phyloP scores from a whole-genome alignment of 2,329 filamentous ascomycete species.

The Talaromyces sp. region DNA sequence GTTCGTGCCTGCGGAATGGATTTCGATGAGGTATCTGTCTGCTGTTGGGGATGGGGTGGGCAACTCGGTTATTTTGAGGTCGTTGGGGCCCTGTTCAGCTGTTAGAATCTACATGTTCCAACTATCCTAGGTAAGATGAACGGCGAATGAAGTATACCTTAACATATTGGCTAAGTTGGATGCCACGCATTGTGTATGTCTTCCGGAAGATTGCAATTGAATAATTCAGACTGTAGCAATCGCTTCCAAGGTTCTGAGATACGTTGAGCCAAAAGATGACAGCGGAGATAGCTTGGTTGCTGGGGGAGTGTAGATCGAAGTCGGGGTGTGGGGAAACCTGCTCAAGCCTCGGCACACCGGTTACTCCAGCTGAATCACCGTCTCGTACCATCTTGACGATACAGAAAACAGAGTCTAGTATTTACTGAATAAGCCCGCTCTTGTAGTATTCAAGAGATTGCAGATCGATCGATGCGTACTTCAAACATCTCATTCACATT shows the following conservation, averaged over 20 bases:
- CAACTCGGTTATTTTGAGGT: constrained; percentile 70
- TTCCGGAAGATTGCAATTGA: neutral
- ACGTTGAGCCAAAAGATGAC: neutral
- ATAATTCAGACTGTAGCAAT: neutral
- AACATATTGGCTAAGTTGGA: constrained; percentile 70
- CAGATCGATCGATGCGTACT: neutral
- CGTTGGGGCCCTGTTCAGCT: constrained; percentile 63
- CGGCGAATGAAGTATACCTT: constrained; percentile 49
- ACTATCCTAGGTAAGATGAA: neutral
- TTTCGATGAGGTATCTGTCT: constrained; percentile 78
- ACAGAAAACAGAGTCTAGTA: neutral
- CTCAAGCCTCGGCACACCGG: constrained; percentile 12
- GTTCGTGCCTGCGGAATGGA: constrained; percentile 85
- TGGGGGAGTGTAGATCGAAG: neutral
- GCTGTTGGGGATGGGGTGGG: constrained; percentile 68
- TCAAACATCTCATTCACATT: neutral
- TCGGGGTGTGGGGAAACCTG: constrained; percentile 6
- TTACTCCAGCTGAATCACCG: constrained; percentile 2
- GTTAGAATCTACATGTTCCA: neutral
- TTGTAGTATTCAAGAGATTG: neutral
- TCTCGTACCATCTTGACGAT: neutral
- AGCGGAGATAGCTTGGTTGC: neutral
- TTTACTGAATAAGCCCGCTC: neutral
- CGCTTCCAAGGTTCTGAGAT: neutral
- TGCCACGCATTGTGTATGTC: constrained; percentile 62